Evolutionary conservation across 441 rosid genomes (phyloP), one percentile per base, ranked within the genome.

Genomic region (Melastoma candidum): DNA sequence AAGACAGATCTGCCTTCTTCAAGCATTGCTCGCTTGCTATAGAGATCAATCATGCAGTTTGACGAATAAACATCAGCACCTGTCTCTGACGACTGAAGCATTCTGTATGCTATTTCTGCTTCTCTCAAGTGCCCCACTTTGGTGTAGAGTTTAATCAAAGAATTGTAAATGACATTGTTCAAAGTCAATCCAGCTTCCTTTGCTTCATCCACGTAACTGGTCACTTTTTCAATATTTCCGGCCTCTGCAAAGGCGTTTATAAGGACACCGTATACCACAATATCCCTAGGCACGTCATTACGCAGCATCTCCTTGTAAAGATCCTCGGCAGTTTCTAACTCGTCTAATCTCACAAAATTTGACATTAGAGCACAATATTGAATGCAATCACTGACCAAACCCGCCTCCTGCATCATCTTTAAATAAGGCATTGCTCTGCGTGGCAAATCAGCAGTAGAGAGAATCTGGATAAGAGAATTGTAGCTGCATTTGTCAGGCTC

Each of bases 61-160:
- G 84, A 90, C 13, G 84, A 71, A 58, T 80, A 83, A 39, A 63
- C 67, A 62, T 81, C 87, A 12, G 79, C 85, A 51, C 71, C 63
- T 29, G 22, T 12, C 26, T 68, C 68, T 13, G 72, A 68, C 36
- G 64, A 67, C 41, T 68, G 79, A 59, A 82, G 87, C 57, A 71
- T 57, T 64, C 69, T 71, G 75, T 90, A 87, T 10, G 74, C 77
- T 26, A 68, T 85, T 67, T 83, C 77, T 29, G 96, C 95, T 79
- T 87, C 90, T 61, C 68, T 71, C 53, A 87, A 64, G 72, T 80
- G 76, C 44, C 90, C 90, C 5, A 81, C 78, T 74, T 79, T 83
- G 47, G 93, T 87, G 58, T 85, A 85, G 50, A 85, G 86, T 76
- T 90, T 90, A 72, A 90, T 80, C 75, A 90, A 76, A 12, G 82